A percentile compares a stretch with the other conserved stretches of the same genome.
Evolutionary conservation across 176 grass and related monocot genomes (phyloP).

Genomic region (Triticum turgidum): DNA sequence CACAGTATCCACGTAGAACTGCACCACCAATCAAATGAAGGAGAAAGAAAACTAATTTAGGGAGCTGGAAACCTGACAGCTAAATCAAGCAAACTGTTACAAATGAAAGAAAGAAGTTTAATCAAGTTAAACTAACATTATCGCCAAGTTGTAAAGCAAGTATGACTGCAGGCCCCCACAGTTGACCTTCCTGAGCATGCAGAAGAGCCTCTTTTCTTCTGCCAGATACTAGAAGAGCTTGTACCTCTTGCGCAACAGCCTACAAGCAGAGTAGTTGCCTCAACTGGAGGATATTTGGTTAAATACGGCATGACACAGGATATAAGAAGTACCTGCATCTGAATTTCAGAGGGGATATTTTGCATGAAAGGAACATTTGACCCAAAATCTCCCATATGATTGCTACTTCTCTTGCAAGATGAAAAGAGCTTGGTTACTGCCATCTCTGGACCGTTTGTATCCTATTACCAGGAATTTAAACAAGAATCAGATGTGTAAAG

Average conservation of each 20-base stretch:
- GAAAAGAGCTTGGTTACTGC: conserved; percentile 91
- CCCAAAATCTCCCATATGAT: conserved; percentile 48
- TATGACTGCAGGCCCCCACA: conserved; percentile 96
- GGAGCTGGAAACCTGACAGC: conserved; percentile 16
- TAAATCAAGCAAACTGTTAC: conserved; percentile 9
- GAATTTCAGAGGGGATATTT: conserved; percentile 73
- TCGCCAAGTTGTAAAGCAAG: conserved; percentile 93
- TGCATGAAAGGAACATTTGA: conserved; percentile 56
- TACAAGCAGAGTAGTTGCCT: conserved; percentile 48
- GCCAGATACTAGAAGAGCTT: conserved; percentile 94
- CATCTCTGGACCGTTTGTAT: conserved; percentile 86
- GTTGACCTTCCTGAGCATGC: conserved; percentile 86
- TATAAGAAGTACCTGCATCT: conserved; percentile 71
- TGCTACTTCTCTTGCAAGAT: conserved; percentile 55
- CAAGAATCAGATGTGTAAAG: conserved; percentile 11
- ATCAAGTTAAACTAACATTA: conserved; percentile 52
- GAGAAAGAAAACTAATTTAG: conserved; percentile 27
- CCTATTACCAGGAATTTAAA: conserved; percentile 50
- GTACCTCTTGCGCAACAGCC: conserved; percentile 83
- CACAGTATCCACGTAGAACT: conserved; percentile 94
- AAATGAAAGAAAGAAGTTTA: conserved; percentile 1
- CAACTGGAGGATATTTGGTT: conserved; percentile 13
- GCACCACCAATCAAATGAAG: conserved; percentile 27
- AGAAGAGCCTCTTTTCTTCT: conserved; percentile 93
- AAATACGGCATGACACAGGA: not conserved